Evolutionary conservation across 805 yeast species (phyloP).

Genomic region (Lipomyces anomalus): DNA sequence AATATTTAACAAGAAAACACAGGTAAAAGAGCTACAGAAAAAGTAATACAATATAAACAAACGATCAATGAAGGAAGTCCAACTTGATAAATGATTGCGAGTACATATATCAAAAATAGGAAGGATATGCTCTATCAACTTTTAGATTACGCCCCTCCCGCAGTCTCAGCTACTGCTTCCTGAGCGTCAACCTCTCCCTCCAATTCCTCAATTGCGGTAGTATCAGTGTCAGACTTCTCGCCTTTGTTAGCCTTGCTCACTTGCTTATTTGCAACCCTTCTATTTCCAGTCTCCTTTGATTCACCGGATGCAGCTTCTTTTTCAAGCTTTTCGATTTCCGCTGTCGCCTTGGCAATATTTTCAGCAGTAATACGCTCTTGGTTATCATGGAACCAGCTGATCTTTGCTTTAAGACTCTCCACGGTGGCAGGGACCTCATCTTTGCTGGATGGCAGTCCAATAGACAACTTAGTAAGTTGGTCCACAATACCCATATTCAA

Average conservation of each 20-base stretch:
- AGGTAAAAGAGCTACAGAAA: too few relatives aligned
- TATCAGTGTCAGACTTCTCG: neutral
- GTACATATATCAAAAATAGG: too few relatives aligned
- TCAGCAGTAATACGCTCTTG: slow-evolving; percentile 77
- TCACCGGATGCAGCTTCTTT: slow-evolving; percentile 40
- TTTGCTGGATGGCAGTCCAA: slow-evolving; percentile 69
- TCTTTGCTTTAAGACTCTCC: slow-evolving; percentile 64
- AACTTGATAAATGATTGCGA: too few relatives aligned
- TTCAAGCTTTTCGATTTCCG: slow-evolving; percentile 64
- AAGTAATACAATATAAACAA: too few relatives aligned
- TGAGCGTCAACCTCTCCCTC: neutral
- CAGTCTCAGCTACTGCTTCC: too few relatives aligned
- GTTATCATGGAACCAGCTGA: slow-evolving; percentile 57
- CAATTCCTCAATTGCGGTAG: slow-evolving; percentile 2
- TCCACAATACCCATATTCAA: slow-evolving; percentile 77
- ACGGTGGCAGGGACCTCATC: slow-evolving; percentile 66
- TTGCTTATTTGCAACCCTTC: slow-evolving; percentile 12
- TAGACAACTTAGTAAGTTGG: slow-evolving; percentile 66
- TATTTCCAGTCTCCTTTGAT: too few relatives aligned
- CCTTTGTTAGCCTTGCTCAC: neutral
- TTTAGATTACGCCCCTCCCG: too few relatives aligned
- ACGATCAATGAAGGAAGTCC: too few relatives aligned
- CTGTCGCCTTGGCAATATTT: slow-evolving; percentile 70
- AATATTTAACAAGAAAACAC: too few relatives aligned
- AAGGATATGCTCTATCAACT: too few relatives aligned